Conservation (phyloP, 257 asterid species). For the Jaltomata sinuosa region DNA sequence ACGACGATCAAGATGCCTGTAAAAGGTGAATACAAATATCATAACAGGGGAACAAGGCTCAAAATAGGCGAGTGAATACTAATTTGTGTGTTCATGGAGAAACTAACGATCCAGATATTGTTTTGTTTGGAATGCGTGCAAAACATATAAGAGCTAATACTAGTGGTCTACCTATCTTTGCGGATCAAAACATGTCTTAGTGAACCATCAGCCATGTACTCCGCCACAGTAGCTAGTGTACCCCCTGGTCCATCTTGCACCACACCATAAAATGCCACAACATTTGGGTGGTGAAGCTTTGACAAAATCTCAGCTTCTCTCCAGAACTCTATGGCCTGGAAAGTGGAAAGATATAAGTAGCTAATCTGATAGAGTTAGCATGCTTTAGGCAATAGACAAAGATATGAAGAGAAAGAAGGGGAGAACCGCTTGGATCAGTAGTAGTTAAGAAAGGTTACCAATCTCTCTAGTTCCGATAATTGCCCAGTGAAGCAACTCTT, state of each 20-base stretch:
- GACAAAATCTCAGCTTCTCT: conserved; percentile 70
- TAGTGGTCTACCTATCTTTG: conserved; percentile 43
- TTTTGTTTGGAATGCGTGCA: neutral
- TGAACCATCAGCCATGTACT: conserved; percentile 68
- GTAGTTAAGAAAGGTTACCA: conserved; percentile 31
- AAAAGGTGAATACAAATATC: conserved; percentile 1
- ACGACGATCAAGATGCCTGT: conserved; percentile 82
- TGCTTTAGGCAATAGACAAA: neutral
- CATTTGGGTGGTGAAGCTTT: conserved; percentile 76
- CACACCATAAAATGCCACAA: conserved; percentile 71
- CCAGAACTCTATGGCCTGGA: conserved; percentile 63
- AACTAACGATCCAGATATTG: neutral
- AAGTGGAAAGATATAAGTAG: neutral
- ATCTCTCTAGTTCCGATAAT: conserved; percentile 79
- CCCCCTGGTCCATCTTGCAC: conserved; percentile 75
- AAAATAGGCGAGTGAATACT: neutral
- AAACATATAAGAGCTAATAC: neutral
- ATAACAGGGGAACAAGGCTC: neutral
- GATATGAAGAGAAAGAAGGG: neutral
- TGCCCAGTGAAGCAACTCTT: conserved; percentile 74
- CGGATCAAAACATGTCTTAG: conserved; percentile 58
- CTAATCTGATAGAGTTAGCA: neutral
- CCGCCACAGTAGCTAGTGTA: conserved; percentile 64
- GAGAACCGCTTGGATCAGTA: neutral
- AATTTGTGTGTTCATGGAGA: neutral